Evolutionary conservation across 2,329 filamentous ascomycete species (phyloP).

Genomic region (Cladophialophora psammophila): DNA sequence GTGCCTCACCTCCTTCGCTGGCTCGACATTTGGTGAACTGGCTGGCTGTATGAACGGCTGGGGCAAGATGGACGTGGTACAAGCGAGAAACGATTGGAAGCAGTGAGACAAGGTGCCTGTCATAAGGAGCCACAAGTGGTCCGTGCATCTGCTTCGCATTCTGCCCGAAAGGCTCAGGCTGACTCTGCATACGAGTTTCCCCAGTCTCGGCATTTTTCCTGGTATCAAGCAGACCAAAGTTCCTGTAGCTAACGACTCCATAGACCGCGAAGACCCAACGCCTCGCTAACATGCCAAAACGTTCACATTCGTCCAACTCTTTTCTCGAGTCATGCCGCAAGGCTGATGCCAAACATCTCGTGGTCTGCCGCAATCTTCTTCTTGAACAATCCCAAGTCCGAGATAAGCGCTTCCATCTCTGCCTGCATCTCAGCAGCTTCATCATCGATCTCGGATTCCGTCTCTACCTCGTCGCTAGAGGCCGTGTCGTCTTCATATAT

Average conservation of each 20-base stretch:
- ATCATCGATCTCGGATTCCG: constrained; percentile 65
- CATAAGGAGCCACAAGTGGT: neutral
- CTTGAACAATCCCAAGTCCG: constrained; percentile 80
- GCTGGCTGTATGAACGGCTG: no score
- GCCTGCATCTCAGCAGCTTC: constrained; percentile 73
- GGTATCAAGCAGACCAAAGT: neutral
- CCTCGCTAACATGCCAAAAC: constrained; percentile 5
- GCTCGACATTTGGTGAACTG: no score
- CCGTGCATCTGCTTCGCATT: neutral
- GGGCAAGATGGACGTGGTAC: neutral
- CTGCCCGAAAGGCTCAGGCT: neutral
- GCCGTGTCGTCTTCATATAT: constrained; percentile 48
- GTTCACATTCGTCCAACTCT: neutral
- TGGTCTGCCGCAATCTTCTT: constrained; percentile 83
- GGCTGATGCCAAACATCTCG: constrained; percentile 37
- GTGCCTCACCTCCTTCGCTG: no score
- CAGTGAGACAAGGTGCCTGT: neutral
- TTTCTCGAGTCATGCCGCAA: constrained; percentile 20
- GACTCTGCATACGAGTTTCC: constrained; percentile 1
- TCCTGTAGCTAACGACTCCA: neutral
- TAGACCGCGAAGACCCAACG: neutral
- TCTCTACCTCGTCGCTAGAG: constrained; percentile 46
- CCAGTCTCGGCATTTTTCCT: neutral
- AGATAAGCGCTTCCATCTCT: constrained; percentile 83
- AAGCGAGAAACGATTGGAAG: neutral